Conservation (phyloP, 768 basidiomycete genomes). For the Rhodosporidiobolus odoratus region DNA sequence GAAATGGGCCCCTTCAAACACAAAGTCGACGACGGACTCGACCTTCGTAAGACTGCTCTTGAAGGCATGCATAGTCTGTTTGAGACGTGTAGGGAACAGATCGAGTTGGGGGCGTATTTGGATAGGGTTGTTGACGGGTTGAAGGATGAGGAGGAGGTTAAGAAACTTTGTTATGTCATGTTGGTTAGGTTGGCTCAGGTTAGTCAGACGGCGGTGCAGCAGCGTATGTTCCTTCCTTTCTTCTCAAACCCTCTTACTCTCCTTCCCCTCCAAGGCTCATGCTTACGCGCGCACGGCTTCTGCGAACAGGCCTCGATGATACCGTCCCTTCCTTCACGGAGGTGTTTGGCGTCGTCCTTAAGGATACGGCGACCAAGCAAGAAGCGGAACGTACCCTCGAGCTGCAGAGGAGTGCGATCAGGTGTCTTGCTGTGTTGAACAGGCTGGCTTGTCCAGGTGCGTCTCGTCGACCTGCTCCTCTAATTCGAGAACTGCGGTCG, state of each 20-base stretch:
- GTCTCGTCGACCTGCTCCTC: background rate
- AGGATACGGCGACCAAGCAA: conserved; percentile 88
- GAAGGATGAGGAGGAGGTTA: conserved; percentile 89
- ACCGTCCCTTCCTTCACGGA: conserved; percentile 75
- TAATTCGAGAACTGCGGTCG: background rate
- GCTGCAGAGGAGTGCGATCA: conserved; percentile 79
- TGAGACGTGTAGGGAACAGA: conserved; percentile 79
- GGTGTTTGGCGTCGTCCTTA: conserved; percentile 85
- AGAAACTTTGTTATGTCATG: conserved; percentile 92
- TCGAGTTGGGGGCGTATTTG: conserved; percentile 83
- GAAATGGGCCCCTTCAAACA: conserved; percentile 98
- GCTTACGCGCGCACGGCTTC: background rate
- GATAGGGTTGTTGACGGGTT: conserved; percentile 74
- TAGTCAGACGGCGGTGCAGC: conserved; percentile 73
- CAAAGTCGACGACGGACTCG: conserved; percentile 93
- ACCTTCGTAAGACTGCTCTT: conserved; percentile 92
- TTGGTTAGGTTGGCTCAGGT: conserved; percentile 83
- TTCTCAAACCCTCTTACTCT: background rate
- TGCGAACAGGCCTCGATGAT: conserved; percentile 64
- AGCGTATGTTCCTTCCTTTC: conserved; percentile 48
- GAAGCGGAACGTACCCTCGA: conserved; percentile 82
- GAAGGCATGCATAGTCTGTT: conserved; percentile 94
- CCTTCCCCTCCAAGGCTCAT: background rate
- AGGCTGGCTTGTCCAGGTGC: conserved; percentile 52
- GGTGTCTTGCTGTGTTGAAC: conserved; percentile 80